Evolutionary conservation across 1,284 basidiomycete species (phyloP).

Genomic region (Mycena sp.): DNA sequence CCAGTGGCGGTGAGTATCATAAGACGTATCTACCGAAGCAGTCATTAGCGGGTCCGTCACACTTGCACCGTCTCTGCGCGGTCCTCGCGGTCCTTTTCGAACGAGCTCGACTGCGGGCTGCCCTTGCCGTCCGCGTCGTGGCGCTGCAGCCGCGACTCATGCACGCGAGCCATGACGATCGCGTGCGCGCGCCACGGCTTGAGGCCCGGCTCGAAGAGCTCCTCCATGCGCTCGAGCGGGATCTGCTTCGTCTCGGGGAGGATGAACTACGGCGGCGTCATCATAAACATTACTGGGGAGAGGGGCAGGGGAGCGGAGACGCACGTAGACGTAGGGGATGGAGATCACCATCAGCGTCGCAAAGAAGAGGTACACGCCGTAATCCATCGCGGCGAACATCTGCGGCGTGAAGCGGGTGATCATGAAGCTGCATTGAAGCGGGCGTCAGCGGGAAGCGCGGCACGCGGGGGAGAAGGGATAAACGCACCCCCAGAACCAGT

Average conservation of each 20-base stretch:
- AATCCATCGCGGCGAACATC: conserved; percentile 48
- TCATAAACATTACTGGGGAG: background rate
- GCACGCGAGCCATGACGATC: conserved; percentile 31
- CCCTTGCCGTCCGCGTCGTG: background rate
- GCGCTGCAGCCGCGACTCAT: conserved; percentile 18
- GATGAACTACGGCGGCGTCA: conserved; percentile 26
- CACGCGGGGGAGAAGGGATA: background rate
- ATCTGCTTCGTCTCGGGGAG: conserved; percentile 47
- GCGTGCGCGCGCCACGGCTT: conserved; percentile 35
- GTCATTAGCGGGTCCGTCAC: no score
- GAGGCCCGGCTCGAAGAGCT: conserved; percentile 40
- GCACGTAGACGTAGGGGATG: conserved; percentile 43
- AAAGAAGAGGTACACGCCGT: conserved; percentile 50
- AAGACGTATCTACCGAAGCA: no score
- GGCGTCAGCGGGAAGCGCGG: background rate
- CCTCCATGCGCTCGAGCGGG: conserved; percentile 49
- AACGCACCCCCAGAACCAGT: conserved; percentile 30
- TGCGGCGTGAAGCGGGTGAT: conserved; percentile 47
- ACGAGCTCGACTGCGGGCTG: conserved; percentile 14
- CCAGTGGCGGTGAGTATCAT: no score
- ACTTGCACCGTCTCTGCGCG: background rate
- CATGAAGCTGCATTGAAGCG: conserved; percentile 36
- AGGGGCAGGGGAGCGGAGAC: conserved; percentile 24
- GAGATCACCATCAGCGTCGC: conserved; percentile 47
- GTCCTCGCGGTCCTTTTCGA: conserved; percentile 11